Evolutionary conservation across 2,329 filamentous ascomycete genomes (phyloP).

Genomic region (Penicillium nordicum): DNA sequence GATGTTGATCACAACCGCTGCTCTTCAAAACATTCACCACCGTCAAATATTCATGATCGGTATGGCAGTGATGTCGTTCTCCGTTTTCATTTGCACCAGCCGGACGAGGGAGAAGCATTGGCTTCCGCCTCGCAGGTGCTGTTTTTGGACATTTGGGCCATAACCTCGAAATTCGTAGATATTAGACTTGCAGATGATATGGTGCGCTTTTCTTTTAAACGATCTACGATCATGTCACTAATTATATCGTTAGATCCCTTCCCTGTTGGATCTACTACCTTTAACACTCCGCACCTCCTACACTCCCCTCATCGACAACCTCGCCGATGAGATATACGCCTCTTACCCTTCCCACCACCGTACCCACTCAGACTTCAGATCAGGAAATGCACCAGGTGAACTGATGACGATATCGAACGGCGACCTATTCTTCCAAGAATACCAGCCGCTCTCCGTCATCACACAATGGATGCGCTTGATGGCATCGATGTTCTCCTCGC

Average conservation of each 20-base stretch:
- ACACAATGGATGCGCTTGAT: conserved; percentile 89
- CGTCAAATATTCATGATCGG: conserved; percentile 43
- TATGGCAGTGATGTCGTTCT: conserved; percentile 85
- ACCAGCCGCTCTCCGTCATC: conserved; percentile 82
- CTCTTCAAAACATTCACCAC: conserved; percentile 27
- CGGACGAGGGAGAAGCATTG: conserved; percentile 66
- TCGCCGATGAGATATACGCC: conserved; percentile 72
- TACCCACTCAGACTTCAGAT: conserved; percentile 25
- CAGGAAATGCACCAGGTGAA: conserved; percentile 30
- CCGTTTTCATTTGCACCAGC: conserved; percentile 73
- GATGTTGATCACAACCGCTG: conserved; percentile 28
- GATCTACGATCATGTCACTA: neutral
- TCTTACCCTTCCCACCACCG: conserved; percentile 60
- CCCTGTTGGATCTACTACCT: conserved; percentile 75
- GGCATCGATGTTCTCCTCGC: conserved; percentile 81
- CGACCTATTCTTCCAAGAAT: conserved; percentile 87
- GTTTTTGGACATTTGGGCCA: conserved; percentile 88
- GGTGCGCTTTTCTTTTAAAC: conserved; percentile 45
- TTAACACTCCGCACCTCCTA: conserved; percentile 67
- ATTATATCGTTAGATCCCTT: conserved; percentile 53
- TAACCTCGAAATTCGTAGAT: conserved; percentile 77
- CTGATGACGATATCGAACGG: conserved; percentile 33
- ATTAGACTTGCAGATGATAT: conserved; percentile 73
- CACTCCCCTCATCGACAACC: conserved; percentile 71
- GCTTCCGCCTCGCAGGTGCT: conserved; percentile 70